These are phyloP conservation scores for Telfairia occidentalis DNA, from an alignment of 331 rosid species.

Conservation along the genomic window DNA sequence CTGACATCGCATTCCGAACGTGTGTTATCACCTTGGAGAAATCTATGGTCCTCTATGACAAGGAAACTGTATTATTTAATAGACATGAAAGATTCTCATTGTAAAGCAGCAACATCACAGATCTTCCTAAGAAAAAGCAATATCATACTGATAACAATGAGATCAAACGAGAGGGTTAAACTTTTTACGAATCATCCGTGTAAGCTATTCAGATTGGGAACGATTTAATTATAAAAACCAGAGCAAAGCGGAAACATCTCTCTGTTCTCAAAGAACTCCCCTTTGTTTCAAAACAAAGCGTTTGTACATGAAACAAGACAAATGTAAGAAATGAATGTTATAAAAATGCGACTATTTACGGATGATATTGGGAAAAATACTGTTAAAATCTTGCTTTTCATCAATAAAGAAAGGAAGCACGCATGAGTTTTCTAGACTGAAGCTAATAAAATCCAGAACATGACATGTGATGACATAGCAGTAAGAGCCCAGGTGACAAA, in stretches of 20 bases:
- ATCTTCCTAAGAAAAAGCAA: constrained; percentile 7
- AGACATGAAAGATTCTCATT: constrained; percentile 4
- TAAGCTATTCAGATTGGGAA: not conserved
- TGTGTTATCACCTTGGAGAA: constrained; percentile 8
- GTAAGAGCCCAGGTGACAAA: constrained; percentile 66
- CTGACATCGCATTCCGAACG: not conserved
- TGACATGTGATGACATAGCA: constrained; percentile 79
- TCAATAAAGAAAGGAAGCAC: not conserved
- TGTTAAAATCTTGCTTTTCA: not conserved
- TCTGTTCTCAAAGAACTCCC: not conserved
- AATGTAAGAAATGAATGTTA: constrained; percentile 13
- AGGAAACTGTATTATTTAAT: not conserved
- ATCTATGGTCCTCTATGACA: constrained; percentile 1
- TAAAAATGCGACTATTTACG: constrained; percentile 28
- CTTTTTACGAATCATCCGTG: not conserved
- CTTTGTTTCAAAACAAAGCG: not conserved
- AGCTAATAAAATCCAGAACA: constrained; percentile 75
- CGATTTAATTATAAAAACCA: not conserved
- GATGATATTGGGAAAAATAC: not conserved
- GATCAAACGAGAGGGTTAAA: not conserved
- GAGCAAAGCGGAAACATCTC: not conserved
- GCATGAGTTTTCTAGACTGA: constrained; percentile 35
- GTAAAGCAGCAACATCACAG: not conserved
- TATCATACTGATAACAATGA: not conserved
- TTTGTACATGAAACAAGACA: not conserved